These are phyloP conservation scores for Dioszegia crocea DNA, from an alignment of 768 basidiomycete species.

Conservation along the genomic window DNA sequence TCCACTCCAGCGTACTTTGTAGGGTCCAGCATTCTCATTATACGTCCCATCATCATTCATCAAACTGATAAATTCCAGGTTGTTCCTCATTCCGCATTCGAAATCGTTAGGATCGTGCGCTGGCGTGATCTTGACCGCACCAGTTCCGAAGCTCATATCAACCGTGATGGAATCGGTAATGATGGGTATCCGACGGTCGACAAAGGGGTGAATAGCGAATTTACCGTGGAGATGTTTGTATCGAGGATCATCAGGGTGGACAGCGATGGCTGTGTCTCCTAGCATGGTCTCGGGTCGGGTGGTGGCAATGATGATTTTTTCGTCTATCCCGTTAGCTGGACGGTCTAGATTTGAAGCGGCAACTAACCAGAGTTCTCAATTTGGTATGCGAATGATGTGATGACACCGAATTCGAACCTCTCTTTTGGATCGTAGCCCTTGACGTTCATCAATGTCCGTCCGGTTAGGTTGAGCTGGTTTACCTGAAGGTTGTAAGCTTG, in stretches of 20 bases:
- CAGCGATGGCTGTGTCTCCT: constrained; percentile 93
- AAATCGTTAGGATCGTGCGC: constrained; percentile 98
- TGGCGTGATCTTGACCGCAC: constrained; percentile 98
- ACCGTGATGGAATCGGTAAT: constrained; percentile 75
- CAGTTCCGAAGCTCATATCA: constrained; percentile 94
- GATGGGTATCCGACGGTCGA: constrained; percentile 79
- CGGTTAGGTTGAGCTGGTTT: constrained; percentile 82
- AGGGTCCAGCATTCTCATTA: constrained; percentile 81
- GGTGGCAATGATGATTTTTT: constrained; percentile 87
- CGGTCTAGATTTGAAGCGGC: not conserved
- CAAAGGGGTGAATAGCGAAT: constrained; percentile 82
- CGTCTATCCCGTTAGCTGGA: constrained; percentile 56
- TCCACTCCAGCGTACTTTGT: constrained; percentile 57
- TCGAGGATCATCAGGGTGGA: constrained; percentile 85
- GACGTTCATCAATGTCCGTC: constrained; percentile 77
- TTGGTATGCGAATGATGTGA: constrained; percentile 92
- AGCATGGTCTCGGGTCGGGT: constrained; percentile 99
- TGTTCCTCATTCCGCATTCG: constrained; percentile 81
- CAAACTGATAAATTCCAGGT: constrained; percentile 86
- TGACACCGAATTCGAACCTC: constrained; percentile 92
- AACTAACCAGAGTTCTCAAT: constrained; percentile 74
- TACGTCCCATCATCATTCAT: constrained; percentile 95
- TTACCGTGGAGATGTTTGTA: constrained; percentile 96
- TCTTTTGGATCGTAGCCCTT: constrained; percentile 96
- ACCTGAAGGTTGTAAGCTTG: constrained; percentile 56